Evolutionary conservation across 2,329 filamentous ascomycete species (phyloP), one percentile per base, ranked within the genome.

Genomic region (Amesomyces nigricolor): DNA sequence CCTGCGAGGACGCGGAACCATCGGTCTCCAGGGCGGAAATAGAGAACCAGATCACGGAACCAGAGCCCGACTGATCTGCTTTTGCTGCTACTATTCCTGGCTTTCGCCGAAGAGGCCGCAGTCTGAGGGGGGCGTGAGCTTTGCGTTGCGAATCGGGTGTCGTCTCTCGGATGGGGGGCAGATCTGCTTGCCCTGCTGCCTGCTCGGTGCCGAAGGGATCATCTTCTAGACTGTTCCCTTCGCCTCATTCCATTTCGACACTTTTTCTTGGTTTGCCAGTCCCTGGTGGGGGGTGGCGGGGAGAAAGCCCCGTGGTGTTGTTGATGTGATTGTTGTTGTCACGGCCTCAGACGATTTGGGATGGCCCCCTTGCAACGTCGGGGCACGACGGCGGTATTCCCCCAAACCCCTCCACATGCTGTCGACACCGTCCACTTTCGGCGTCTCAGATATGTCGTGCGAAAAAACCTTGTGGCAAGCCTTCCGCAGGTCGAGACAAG

Each of bases 111-210:
- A 22, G 45, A 43, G 30, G 29, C 38, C 51, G 46, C n/a, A 44
- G 46, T 19, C 11, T 38, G 32, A 32, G 26, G 30, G 30, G 29
- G 30, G 22, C 22, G 22, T 35, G 37, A 49, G n/a, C 38, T 48
- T 30, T n/a, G 44, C 45, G 47, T 39, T 57, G 35, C 56, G 53
- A 58, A 59, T 63, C 61, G 60, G 61, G 56, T 61, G 53, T 29
- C 19, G 39, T 51, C 48, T 51, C 35, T 51, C 37, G 45, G 17
- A 19, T n/a, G 17, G 22, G 22, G 22, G 40, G 32, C 42, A 37
- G 38, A 39, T 30, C 22, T 13, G 39, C 51, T 37, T 40, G 46
- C 49, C 52, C 48, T 44, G 38, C 42, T 56, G 44, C 26, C 56
- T 47, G 48, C 54, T 58, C 58, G 58, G 58, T 56, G 51, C 58